Percentiles rank a stretch among this genome's conserved stretches.
Conservation (phyloP, 2,329 filamentous ascomycete genomes). For the Annulohypoxylon truncatum region DNA sequence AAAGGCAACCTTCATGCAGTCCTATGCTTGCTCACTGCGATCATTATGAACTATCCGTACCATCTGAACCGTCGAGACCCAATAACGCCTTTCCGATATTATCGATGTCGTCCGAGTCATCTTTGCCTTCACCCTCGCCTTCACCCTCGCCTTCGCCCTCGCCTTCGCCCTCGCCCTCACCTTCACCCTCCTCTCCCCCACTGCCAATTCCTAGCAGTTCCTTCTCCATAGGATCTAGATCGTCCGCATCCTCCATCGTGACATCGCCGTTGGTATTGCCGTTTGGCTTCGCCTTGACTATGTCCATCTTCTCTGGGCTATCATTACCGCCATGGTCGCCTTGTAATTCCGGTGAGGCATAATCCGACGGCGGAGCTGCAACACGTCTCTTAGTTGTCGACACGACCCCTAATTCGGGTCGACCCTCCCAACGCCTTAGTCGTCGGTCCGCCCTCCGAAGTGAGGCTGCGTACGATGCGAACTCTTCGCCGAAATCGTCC, state of each 20-base stretch:
- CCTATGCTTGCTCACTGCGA: slow-evolving; percentile 1
- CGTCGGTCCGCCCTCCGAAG: slow-evolving; percentile 72
- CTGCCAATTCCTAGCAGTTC: slow-evolving; percentile 61
- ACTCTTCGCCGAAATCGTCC: slow-evolving; percentile 83
- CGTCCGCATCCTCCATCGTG: slow-evolving; percentile 60
- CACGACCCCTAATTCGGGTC: slow-evolving; percentile 60
- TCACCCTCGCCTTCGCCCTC: slow-evolving; percentile 59
- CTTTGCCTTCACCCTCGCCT: slow-evolving; percentile 61
- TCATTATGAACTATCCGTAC: slow-evolving; percentile 44
- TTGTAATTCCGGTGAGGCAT: slow-evolving; percentile 40
- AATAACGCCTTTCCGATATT: slow-evolving; percentile 50
- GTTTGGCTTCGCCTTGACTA: slow-evolving; percentile 47
- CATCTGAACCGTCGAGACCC: slow-evolving; percentile 51
- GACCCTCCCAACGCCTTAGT: slow-evolving; percentile 74
- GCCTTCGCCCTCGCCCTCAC: slow-evolving; percentile 57
- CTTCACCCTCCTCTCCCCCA: slow-evolving; percentile 58
- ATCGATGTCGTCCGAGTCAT: slow-evolving; percentile 58
- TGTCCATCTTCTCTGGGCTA: slow-evolving; percentile 49
- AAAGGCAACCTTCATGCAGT: slow-evolving; percentile 1
- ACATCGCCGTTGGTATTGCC: slow-evolving; percentile 58
- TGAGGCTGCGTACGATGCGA: slow-evolving; percentile 72
- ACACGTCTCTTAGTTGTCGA: slow-evolving; percentile 58
- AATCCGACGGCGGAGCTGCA: slow-evolving; percentile 41
- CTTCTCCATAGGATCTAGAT: slow-evolving; percentile 67
- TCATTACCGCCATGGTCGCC: slow-evolving; percentile 48